Evolutionary conservation across 2,329 filamentous ascomycete species (phyloP), one percentile per base, ranked within the genome.

Genomic region (Pleoardoris graminearum): DNA sequence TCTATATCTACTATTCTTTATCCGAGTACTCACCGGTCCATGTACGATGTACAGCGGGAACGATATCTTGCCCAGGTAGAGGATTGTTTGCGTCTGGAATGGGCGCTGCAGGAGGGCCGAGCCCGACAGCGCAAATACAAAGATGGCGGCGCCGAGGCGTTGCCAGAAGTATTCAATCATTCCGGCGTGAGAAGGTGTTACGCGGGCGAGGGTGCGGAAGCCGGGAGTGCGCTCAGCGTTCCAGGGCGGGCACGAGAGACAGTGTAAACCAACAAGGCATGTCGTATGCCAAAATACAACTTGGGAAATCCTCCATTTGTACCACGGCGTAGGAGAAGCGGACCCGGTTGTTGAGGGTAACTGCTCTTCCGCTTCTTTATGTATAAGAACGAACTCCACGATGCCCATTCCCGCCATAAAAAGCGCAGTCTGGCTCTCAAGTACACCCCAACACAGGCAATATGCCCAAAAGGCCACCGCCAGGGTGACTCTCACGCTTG

Each of bases 121-220:
- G 37, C 59, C 57, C 33, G 48, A 53, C 16, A 62, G 43, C 3
- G 60, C 58, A 38, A 63, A 49, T 7, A 67, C 44, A 16, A 55
- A 49, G 16, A 65, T 53, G 25, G 82, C 70, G 1, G 81, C 77
- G 3, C 83, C 83, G 36, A 78, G 65, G 47, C 77, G 77, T 59
- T 85, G 81, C 78, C 80, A 86, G 69, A 81, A 85, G 23, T 82
- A 78, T 67, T 82, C 82, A 45, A 75, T 72, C 52, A 76, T 77
- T 1, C 63, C 58, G 73, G 79, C 81, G 75, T 78, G 82, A 33
- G 70, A 60, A 3, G 82, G 81, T 29, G 82, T 81, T 11, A 79
- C 60, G 0, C 73, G 71, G 14, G 74, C 72, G 21, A 85, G 76
- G 42, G 69, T 77, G 1, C 76, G 63, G 77, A 79, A 85, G 4